phyloP scores from a whole-genome alignment of 2,329 filamentous ascomycete genomes.

The Zasmidium citrigriseum region DNA sequence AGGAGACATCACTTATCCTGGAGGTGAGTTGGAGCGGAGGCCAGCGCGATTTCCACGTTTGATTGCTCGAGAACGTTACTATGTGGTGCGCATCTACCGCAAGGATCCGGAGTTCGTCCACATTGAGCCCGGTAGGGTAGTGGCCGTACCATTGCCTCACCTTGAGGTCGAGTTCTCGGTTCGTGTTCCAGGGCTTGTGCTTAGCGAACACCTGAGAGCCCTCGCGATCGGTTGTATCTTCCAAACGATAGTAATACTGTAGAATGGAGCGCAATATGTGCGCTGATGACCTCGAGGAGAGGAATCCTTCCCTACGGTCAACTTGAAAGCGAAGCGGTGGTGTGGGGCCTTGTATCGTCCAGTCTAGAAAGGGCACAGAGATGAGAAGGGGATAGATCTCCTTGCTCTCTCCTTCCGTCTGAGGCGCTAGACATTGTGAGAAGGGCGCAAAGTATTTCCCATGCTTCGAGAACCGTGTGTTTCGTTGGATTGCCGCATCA shows the following conservation, averaged over 20 bases:
- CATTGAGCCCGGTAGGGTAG: constrained; percentile 43
- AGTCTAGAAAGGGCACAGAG: constrained; percentile 45
- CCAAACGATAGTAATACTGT: constrained; percentile 46
- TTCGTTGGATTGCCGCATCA: constrained; percentile 39
- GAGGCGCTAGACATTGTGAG: constrained; percentile 34
- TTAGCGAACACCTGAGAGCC: constrained; percentile 42
- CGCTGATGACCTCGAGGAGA: constrained; percentile 39
- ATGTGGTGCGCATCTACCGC: constrained; percentile 43
- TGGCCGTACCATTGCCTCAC: constrained; percentile 46
- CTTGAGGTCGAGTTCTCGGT: constrained; percentile 44
- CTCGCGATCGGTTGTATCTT: constrained; percentile 46
- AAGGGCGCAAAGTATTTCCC: constrained; percentile 47
- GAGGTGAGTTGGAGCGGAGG: constrained; percentile 44
- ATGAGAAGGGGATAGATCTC: constrained; percentile 39
- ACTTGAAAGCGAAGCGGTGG: constrained; percentile 45
- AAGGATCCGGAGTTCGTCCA: constrained; percentile 47
- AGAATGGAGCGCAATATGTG: constrained; percentile 44
- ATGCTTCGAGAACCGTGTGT: constrained; percentile 47
- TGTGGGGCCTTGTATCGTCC: constrained; percentile 40
- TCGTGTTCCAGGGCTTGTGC: constrained; percentile 45
- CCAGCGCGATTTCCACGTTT: constrained; percentile 47
- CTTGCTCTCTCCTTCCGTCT: constrained; percentile 11
- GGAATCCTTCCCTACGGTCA: constrained; percentile 43
- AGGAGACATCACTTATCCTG: constrained; percentile 43
- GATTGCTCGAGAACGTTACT: constrained; percentile 46